Base-by-base conservation (phyloP, 768 basidiomycete genomes). In the Naganishia vishniacii region DNA sequence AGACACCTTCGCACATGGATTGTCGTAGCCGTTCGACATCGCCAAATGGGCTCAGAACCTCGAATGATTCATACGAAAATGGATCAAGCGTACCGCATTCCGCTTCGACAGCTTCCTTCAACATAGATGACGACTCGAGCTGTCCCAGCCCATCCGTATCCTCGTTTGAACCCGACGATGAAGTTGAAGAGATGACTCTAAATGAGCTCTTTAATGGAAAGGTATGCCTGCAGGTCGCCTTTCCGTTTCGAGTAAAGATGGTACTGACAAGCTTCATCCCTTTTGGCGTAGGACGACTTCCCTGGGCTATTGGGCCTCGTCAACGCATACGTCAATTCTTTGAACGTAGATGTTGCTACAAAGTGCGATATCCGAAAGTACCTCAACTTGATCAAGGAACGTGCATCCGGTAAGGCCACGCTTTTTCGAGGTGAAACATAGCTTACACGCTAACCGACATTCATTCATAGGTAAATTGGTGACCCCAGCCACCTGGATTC, bases 161-260 rank as follows among this genome's bases (percentile, higher is more conserved):
- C 26, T 20, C n/a, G 13, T 56, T 56, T 25, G 53, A 56, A 29
- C 28, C 31, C 6, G 53, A 56, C 40, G 53, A 89, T 7, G 92
- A 97, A 76, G 93, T 90, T 67, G 89, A 86, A 70, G 90, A 94
- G 74, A 92, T 94, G 87, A 84, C 88, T 0, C 83, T 97, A 76
- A 80, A 89, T 65, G 91, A 97, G 78, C 89, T 98, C 56, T 87
- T 99, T 77, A 90, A 88, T 70, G 95, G 95, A n/a, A 88, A 89
- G 83, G 88, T 86, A 65, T 56, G 79, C 26, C 26, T 29, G 1
- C 23, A 25, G 11, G 44, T 4, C 9, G 15, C 25, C 6, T 25
- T 16, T 46, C 26, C 3, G 5, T 16, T 32, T 23, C n/a, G 15
- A n/a, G n/a, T 26, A 15, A n/a, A 13, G n/a, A 12, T 31, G 32